phyloP scores from a whole-genome alignment of 1,284 basidiomycete species.

The Trichosporon ovoides region DNA sequence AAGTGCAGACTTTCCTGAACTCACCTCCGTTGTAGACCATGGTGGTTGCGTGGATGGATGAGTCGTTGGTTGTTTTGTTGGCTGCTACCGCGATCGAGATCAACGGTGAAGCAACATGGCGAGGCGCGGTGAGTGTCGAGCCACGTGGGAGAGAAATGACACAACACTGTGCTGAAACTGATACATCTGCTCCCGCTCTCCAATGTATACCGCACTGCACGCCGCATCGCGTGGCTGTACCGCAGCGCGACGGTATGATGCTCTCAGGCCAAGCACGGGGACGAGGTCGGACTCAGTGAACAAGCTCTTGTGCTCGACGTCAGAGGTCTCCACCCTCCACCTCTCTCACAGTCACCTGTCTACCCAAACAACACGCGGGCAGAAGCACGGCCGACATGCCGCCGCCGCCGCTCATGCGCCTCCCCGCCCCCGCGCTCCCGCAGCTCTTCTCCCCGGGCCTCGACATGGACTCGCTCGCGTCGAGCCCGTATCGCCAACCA shows the following conservation, averaged over 20 bases:
- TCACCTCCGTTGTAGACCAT: constrained; percentile 49
- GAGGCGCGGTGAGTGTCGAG: too few relatives aligned
- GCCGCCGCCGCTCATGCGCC: constrained; percentile 16
- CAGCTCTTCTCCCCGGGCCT: constrained; percentile 10
- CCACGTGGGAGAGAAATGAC: not conserved
- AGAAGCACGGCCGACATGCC: constrained; percentile 10
- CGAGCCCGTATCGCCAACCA: constrained; percentile 37
- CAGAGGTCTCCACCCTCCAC: not conserved
- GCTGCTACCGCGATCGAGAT: not conserved
- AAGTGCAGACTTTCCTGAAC: constrained; percentile 3
- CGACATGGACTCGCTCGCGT: constrained; percentile 22
- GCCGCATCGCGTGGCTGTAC: not conserved
- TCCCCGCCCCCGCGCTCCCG: constrained; percentile 15
- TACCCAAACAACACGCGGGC: too few relatives aligned
- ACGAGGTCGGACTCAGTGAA: too few relatives aligned
- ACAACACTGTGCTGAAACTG: not conserved
- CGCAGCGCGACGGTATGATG: too few relatives aligned
- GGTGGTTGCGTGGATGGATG: constrained; percentile 14
- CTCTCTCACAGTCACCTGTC: too few relatives aligned
- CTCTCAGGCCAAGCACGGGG: too few relatives aligned
- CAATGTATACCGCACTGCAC: too few relatives aligned
- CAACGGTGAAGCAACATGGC: not conserved
- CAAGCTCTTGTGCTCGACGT: not conserved
- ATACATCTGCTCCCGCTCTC: not conserved
- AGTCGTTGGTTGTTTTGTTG: not conserved